These are phyloP conservation scores for Tolypocladium pustulatum DNA, from an alignment of 2,329 filamentous ascomycete species.

Conservation along the genomic window DNA sequence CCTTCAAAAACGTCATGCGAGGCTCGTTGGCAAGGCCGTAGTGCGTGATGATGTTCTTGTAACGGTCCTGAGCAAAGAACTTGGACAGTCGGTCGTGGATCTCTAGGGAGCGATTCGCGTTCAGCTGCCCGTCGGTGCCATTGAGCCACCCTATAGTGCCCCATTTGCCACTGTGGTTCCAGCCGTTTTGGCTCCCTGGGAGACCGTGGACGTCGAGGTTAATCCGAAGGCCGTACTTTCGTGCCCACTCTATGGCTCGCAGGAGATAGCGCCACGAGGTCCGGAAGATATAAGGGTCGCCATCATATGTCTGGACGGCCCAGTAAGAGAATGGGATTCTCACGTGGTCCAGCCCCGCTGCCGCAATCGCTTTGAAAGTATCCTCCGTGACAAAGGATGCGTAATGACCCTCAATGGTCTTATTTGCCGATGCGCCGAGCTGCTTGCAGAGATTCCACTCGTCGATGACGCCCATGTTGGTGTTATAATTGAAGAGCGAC, in stretches of 20 bases:
- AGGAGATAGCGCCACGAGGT: slow-evolving; percentile 91
- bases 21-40: slow-evolving; percentile 96
- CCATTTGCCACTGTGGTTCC: slow-evolving; percentile 87
- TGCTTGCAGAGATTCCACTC: slow-evolving; percentile 71
- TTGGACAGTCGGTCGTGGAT: slow-evolving; percentile 77
- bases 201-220: slow-evolving; percentile 91
- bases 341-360: slow-evolving; percentile 90
- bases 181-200: slow-evolving; percentile 91
- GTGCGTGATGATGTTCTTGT: slow-evolving; percentile 83
- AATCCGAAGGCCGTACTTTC: slow-evolving; percentile 82
- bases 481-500: slow-evolving; percentile 69
- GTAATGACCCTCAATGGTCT: slow-evolving; percentile 82
- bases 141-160: slow-evolving; percentile 81
- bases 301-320: slow-evolving; percentile 76
- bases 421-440: slow-evolving; percentile 55
- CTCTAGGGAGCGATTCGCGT: slow-evolving; percentile 73
- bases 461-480: slow-evolving; percentile 60
- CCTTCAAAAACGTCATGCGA: slow-evolving; percentile 65
- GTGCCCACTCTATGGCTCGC: slow-evolving; percentile 84
- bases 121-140: slow-evolving; percentile 70
- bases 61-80: slow-evolving; percentile 90
- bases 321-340: slow-evolving; percentile 94
- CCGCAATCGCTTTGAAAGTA: slow-evolving; percentile 74
- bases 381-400: slow-evolving; percentile 76
- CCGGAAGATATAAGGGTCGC: slow-evolving; percentile 77